Evolutionary conservation across 768 basidiomycete species (phyloP), one percentile per base, ranked within the genome.

Genomic region (Megacollybia marginata): DNA sequence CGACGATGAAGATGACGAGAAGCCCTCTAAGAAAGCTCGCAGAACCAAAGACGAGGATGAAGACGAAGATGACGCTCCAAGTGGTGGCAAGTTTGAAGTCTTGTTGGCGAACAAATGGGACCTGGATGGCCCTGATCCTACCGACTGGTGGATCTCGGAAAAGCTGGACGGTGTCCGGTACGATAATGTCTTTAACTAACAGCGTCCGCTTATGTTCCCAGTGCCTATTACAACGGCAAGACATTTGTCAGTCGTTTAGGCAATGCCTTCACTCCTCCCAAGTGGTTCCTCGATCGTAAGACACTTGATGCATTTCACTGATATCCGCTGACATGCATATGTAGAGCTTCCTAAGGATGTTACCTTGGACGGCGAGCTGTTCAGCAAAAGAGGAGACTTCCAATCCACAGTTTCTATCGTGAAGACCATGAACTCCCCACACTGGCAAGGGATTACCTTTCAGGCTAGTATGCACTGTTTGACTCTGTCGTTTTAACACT

Each of bases 81-180:
- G 57, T 1, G 50, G 54, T 33, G 56, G 51, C n/a, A 74, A 74
- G 55, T 57, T 55, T 9, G 69, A 69, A 9, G 61, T 82, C 2
- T 62, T 82, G 47, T 64, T 82, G 1, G 80, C 80, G 0, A 73
- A 71, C 52, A 79, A 78, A 47, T 80, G 78, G 78, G 78, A 80
- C 47, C 50, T 78, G 2, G 15, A 40, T 13, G 78, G 78, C 0
- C 65, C 66, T 16, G 79, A 82, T 56, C 78, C 78, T 1, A 70
- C 71, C 13, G 78, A 78, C 1, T 82, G 78, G 77, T 80, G 76
- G 76, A 72, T 80, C 31, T 79, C 76, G 2, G 79, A 82, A 55
- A 81, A 82, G 57, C 57, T 82, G 45, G 80, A 82, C 60, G 79
- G 80, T 49, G 78, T 82, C 33, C 65, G 79, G 79, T 79, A 52